These are phyloP conservation scores for Aspergillus affinis DNA, from an alignment of 495 filamentous ascomycete species.

Conservation along the genomic window DNA sequence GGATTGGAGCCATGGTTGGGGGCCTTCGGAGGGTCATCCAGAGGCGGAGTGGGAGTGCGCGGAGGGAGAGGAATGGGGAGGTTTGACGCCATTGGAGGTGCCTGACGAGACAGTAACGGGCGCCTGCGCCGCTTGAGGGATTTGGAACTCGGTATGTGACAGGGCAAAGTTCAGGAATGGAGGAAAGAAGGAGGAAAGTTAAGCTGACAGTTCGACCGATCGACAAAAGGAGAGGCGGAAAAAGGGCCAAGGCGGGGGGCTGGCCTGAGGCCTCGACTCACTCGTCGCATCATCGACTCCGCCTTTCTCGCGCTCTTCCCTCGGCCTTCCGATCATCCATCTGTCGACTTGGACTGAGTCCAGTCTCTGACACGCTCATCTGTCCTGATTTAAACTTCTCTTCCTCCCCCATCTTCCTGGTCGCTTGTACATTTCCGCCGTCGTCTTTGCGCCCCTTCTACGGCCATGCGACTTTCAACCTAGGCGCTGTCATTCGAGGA, in stretches of 20 bases:
- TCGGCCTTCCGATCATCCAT: slow-evolving; percentile 30
- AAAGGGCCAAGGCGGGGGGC: slow-evolving; percentile 7
- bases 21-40: slow-evolving; percentile 46
- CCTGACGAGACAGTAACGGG: slow-evolving; percentile 2
- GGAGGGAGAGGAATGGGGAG: slow-evolving; percentile 65
- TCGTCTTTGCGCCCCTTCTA: not conserved
- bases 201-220: slow-evolving; percentile 5
- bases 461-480: slow-evolving; percentile 22
- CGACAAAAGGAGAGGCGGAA: slow-evolving; percentile 4
- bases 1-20: slow-evolving; percentile 13
- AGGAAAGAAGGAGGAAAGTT: slow-evolving; percentile 1
- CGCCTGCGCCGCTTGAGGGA: slow-evolving; percentile 6
- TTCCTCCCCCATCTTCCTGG: not conserved
- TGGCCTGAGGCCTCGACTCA: slow-evolving; percentile 31
- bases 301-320: slow-evolving; percentile 18
- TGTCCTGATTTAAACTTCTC: not conserved
- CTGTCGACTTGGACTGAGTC: too few relatives aligned
- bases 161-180: slow-evolving; percentile 1
- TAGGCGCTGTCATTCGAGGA: slow-evolving; percentile 25
- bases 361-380: too few relatives aligned
- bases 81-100: slow-evolving; percentile 51
- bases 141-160: not conserved
- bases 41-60: slow-evolving; percentile 67
- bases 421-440: slow-evolving; percentile 4
- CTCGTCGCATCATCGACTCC: slow-evolving; percentile 44